These are phyloP conservation scores for Colletotrichum sp. DNA, from an alignment of 2,329 filamentous ascomycete species.

Conservation along the genomic window DNA sequence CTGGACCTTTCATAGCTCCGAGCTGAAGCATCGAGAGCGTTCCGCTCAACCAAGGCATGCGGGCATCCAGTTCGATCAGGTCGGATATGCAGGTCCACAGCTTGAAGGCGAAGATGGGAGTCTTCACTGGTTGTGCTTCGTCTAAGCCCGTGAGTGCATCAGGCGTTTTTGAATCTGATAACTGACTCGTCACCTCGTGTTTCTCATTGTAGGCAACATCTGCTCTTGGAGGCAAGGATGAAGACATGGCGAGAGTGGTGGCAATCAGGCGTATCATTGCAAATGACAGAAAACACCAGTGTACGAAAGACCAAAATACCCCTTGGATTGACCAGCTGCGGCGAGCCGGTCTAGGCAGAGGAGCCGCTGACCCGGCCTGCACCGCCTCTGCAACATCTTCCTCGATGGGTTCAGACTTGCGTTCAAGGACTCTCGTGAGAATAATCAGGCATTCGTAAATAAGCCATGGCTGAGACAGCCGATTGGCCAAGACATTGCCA, in stretches of 20 bases:
- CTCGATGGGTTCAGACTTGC: slow-evolving; percentile 26
- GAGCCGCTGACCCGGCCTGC: not conserved
- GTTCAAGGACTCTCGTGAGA: slow-evolving; percentile 50
- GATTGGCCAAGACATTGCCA: slow-evolving; percentile 80
- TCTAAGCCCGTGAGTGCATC: slow-evolving; percentile 19
- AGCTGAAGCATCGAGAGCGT: slow-evolving; percentile 78
- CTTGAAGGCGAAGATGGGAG: slow-evolving; percentile 77
- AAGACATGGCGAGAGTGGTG: slow-evolving; percentile 68
- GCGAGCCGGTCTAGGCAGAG: slow-evolving; percentile 2
- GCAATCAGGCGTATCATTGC: slow-evolving; percentile 71
- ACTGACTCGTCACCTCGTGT: slow-evolving; percentile 25
- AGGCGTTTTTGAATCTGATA: slow-evolving; percentile 25
- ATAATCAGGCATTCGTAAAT: slow-evolving; percentile 86
- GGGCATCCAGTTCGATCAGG: slow-evolving; percentile 73
- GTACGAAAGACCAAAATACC: slow-evolving; percentile 62
- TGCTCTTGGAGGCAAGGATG: slow-evolving; percentile 65
- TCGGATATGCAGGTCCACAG: slow-evolving; percentile 77
- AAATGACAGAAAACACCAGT: slow-evolving; percentile 60
- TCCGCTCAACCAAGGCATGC: slow-evolving; percentile 92
- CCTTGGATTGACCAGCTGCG: slow-evolving; percentile 45
- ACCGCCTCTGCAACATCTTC: slow-evolving; percentile 12
- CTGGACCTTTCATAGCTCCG: slow-evolving; percentile 74
- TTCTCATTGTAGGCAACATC: not conserved
- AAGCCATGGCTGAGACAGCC: slow-evolving; percentile 85
- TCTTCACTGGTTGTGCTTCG: slow-evolving; percentile 38